Conservation (phyloP, 805 yeast species). For the Schwanniomyces sp. region DNA sequence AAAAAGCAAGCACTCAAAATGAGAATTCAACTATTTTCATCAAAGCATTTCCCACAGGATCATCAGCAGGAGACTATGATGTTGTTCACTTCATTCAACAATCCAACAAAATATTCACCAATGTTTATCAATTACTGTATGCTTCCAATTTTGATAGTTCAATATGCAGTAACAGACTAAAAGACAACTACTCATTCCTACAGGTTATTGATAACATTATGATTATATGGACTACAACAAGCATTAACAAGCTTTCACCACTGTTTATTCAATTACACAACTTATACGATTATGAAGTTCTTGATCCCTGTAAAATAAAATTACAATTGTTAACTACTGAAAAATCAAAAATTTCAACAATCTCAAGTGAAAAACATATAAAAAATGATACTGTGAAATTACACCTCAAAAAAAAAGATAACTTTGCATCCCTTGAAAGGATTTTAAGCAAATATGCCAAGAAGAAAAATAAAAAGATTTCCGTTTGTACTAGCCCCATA, state of each 20-base stretch:
- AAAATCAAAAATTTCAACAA: background rate
- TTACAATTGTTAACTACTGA: background rate
- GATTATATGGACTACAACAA: constrained; percentile 8
- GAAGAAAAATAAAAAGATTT: background rate
- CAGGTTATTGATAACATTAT: constrained; percentile 10
- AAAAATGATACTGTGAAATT: background rate
- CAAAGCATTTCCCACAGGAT: constrained; percentile 1
- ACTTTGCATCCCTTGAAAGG: background rate
- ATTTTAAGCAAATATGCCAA: background rate
- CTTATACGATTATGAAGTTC: constrained; percentile 1
- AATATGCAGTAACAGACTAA: constrained; percentile 6
- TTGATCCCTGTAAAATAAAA: background rate
- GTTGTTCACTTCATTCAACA: constrained; percentile 2
- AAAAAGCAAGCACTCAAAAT: background rate
- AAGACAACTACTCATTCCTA: constrained; percentile 5
- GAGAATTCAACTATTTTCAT: background rate
- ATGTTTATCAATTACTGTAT: constrained; percentile 9
- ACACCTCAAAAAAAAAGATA: background rate
- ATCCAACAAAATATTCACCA: constrained; percentile 6
- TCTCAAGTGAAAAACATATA: background rate
- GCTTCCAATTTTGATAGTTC: background rate
- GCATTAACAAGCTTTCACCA: constrained; percentile 2
- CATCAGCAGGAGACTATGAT: constrained; percentile 4
- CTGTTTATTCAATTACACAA: constrained; percentile 5
- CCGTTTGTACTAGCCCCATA: background rate